A percentile compares a stretch with the other conserved stretches of the same genome.
These are phyloP conservation scores for Lepidium didymum DNA, from an alignment of 345 rosid genomes.

Conservation along the genomic window DNA sequence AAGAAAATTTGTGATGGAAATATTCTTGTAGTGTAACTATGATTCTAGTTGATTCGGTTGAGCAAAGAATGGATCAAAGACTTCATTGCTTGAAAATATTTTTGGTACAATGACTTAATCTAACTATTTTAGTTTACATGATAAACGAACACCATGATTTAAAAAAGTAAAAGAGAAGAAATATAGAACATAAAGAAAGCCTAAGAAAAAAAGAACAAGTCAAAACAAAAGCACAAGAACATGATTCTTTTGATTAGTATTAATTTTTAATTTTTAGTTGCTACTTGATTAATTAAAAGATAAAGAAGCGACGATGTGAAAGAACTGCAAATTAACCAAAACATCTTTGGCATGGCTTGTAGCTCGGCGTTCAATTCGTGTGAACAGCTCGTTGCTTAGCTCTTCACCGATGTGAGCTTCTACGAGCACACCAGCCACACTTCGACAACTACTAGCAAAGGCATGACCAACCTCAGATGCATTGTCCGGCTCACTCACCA, in stretches of 20 bases:
- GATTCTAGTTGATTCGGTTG: background rate
- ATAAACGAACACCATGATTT: background rate
- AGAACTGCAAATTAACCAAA: constrained; percentile 71
- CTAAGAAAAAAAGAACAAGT: background rate
- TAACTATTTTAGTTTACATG: constrained; percentile 16
- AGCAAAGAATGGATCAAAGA: background rate
- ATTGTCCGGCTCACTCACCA: constrained; percentile 67
- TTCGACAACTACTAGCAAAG: constrained; percentile 64
- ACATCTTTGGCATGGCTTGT: constrained; percentile 64
- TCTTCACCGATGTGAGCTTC: constrained; percentile 87
- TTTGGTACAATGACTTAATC: background rate
- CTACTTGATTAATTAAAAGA: constrained; percentile 33
- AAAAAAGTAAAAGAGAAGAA: background rate
- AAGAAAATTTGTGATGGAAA: too few species aligned
- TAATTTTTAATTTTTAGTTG: background rate
- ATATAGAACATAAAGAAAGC: background rate
- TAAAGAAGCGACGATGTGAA: constrained; percentile 80
- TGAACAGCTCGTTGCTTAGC: constrained; percentile 67
- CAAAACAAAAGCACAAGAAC: constrained; percentile 1
- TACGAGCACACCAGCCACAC: constrained; percentile 79
- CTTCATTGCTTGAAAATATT: background rate
- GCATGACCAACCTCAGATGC: constrained; percentile 69
- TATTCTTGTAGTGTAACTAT: too few species aligned
- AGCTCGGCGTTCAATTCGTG: constrained; percentile 54
- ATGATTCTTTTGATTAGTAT: background rate